phyloP scores from a whole-genome alignment of 345 rosid species.

The Sisymbrium irio region DNA sequence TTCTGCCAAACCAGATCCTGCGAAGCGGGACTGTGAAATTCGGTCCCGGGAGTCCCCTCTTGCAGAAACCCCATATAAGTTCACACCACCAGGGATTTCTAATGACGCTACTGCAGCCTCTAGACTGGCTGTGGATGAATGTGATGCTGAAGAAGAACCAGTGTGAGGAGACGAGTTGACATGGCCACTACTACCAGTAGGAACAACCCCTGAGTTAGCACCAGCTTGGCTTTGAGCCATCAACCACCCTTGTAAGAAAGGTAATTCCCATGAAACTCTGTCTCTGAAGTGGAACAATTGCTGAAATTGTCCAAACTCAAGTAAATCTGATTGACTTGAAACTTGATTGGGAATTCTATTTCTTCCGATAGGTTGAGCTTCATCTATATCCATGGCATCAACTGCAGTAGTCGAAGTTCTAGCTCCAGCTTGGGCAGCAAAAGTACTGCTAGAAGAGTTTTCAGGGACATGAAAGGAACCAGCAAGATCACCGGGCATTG shows the following conservation, averaged over 20 bases:
- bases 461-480: slow-evolving; percentile 36
- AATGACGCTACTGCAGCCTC: slow-evolving; percentile 56
- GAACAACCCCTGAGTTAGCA: slow-evolving; percentile 44
- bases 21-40: slow-evolving; percentile 41
- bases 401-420: slow-evolving; percentile 36
- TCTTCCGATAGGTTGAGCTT: slow-evolving; percentile 48
- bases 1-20: slow-evolving; percentile 48
- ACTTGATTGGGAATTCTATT: slow-evolving; percentile 30
- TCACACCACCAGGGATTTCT: slow-evolving; percentile 49
- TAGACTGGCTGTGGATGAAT: slow-evolving; percentile 36
- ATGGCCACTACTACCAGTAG: slow-evolving; percentile 37
- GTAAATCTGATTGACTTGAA: slow-evolving; percentile 32
- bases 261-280: slow-evolving; percentile 62
- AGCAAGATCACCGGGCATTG: slow-evolving; percentile 42
- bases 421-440: slow-evolving; percentile 37
- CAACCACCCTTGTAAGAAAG: slow-evolving; percentile 75
- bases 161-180: slow-evolving; percentile 37
- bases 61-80: slow-evolving; percentile 47
- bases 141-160: slow-evolving; percentile 40
- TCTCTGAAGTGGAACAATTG: slow-evolving; percentile 55
- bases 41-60: slow-evolving; percentile 44
- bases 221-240: slow-evolving; percentile 72
- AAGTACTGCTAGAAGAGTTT: slow-evolving; percentile 29
- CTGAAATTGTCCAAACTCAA: slow-evolving; percentile 52
- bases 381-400: slow-evolving; percentile 69